Evolutionary conservation across 371 early-diverging fungal species (phyloP).

Genomic region (Saksenaea vasiformis): DNA sequence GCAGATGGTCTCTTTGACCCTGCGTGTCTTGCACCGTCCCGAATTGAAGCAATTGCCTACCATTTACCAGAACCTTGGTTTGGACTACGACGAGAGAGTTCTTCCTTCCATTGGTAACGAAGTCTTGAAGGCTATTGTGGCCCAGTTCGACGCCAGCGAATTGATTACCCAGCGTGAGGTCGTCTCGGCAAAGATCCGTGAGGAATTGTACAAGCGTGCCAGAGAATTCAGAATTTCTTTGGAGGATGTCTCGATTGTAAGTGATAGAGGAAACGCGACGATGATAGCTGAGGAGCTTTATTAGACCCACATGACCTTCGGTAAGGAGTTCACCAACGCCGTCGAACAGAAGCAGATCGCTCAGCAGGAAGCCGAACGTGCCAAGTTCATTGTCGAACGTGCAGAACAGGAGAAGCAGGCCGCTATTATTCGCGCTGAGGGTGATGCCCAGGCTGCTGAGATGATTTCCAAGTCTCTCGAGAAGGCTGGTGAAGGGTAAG

Average conservation of each 20-base stretch:
- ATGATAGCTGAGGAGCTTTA: not conserved
- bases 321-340: slow-evolving; percentile 94
- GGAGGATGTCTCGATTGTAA: slow-evolving; percentile 97
- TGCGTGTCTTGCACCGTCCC: slow-evolving; percentile 95
- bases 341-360: slow-evolving; percentile 94
- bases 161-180: slow-evolving; percentile 98
- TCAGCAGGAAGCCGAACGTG: slow-evolving; percentile 97
- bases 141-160: slow-evolving; percentile 97
- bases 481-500: slow-evolving; percentile 79
- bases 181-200: slow-evolving; percentile 92
- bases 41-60: slow-evolving; percentile 72
- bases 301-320: slow-evolving; percentile 95
- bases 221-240: slow-evolving; percentile 92
- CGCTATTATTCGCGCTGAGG: slow-evolving; percentile 97
- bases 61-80: slow-evolving; percentile 91
- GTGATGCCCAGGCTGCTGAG: slow-evolving; percentile 93
- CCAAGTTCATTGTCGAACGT: slow-evolving; percentile 89
- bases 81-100: slow-evolving; percentile 97
- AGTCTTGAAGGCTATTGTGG: slow-evolving; percentile 97
- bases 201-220: slow-evolving; percentile 93
- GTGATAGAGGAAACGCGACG: slow-evolving; percentile 11
- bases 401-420: slow-evolving; percentile 98
- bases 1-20: slow-evolving; percentile 92
- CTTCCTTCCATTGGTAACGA: slow-evolving; percentile 98
- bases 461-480: slow-evolving; percentile 84